Evolutionary conservation across 805 yeast species (phyloP).

Genomic region (Candida nitratophila): DNA sequence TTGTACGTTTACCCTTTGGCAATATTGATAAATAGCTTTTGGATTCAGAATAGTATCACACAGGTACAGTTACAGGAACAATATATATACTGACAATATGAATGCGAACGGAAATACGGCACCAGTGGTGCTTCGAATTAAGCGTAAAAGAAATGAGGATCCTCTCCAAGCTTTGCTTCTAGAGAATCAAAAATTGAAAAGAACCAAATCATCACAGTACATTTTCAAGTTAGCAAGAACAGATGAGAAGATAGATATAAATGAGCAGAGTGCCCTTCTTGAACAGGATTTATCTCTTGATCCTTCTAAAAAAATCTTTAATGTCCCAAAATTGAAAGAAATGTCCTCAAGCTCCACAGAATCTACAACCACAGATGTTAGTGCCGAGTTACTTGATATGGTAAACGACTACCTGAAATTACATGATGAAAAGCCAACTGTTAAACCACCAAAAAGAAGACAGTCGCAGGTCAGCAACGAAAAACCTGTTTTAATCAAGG

Average conservation of each 20-base stretch:
- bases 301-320: conserved; percentile 14
- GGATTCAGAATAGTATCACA: too few relatives aligned
- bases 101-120: conserved; percentile 8
- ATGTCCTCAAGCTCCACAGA: conserved; percentile 5
- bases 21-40: too few relatives aligned
- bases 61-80: neutral
- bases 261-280: conserved; percentile 13
- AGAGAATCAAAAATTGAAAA: conserved; percentile 34
- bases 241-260: conserved; percentile 25
- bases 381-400: conserved; percentile 71
- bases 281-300: conserved; percentile 8
- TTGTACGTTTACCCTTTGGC: too few relatives aligned
- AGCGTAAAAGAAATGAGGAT: conserved; percentile 80
- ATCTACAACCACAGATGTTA: conserved; percentile 30
- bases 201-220: conserved; percentile 30
- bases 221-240: conserved; percentile 44
- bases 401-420: conserved; percentile 49
- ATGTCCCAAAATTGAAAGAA: conserved; percentile 13
- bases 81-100: neutral
- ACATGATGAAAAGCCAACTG: conserved; percentile 17
- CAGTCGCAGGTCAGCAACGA: conserved; percentile 18
- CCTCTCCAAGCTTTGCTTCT: conserved; percentile 74
- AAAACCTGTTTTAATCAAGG: conserved; percentile 7
- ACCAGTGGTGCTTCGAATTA: conserved; percentile 73
- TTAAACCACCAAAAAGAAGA: conserved; percentile 22